phyloP scores from a whole-genome alignment of 78 protist genomes.

The Creolimax fragrantissima region DNA sequence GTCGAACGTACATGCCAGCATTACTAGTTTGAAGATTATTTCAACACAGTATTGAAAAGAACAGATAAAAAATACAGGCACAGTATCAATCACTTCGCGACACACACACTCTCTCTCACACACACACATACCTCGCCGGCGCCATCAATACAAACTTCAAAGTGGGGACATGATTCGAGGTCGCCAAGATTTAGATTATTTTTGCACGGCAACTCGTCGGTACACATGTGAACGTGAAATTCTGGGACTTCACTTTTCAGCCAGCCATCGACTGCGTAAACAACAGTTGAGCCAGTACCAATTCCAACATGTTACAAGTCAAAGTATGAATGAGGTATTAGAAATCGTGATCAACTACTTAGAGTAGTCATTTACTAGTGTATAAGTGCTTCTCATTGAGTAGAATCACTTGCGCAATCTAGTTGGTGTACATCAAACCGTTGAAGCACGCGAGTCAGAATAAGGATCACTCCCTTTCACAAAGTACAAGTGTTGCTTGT shows the following conservation, averaged over 20 bases:
- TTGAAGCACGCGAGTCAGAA: too few species aligned
- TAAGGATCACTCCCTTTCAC: too few species aligned
- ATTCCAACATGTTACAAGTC: conserved; percentile 51
- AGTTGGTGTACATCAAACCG: too few species aligned
- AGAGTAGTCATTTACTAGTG: too few species aligned
- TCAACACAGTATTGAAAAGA: neutral
- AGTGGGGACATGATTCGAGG: conserved; percentile 33
- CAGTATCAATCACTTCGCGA: neutral
- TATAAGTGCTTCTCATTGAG: too few species aligned
- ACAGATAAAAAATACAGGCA: too few species aligned
- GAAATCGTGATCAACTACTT: too few species aligned
- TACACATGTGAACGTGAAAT: conserved; percentile 40
- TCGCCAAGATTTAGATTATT: conserved; percentile 35
- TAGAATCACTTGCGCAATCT: too few species aligned
- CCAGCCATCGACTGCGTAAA: conserved; percentile 58
- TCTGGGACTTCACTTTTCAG: conserved; percentile 26
- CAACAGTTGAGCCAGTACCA: conserved; percentile 77
- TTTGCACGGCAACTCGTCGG: conserved; percentile 76
- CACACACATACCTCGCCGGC: conserved; percentile 59
- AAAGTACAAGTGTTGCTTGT: too few species aligned
- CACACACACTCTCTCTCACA: neutral
- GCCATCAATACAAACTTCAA: conserved; percentile 75
- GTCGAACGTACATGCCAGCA: too few species aligned
- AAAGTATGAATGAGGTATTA: too few species aligned
- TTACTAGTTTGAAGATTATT: too few species aligned